phyloP scores from a whole-genome alignment of 2,329 filamentous ascomycete species.

The Parastagonospora avenae region DNA sequence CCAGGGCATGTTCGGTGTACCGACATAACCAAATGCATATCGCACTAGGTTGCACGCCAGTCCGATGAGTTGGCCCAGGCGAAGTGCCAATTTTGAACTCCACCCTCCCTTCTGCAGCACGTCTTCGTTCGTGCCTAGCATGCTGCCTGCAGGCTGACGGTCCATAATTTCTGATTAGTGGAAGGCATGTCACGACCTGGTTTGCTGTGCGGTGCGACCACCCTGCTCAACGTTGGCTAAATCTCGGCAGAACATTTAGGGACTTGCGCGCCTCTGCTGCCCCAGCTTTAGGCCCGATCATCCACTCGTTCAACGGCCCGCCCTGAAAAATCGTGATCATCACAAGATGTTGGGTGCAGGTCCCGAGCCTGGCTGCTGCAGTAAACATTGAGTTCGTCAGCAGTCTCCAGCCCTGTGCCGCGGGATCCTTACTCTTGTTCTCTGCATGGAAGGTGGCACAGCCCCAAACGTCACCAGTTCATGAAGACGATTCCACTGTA shows the following conservation, averaged over 20 bases:
- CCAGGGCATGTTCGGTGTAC: too few species aligned
- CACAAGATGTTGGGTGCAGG: constrained; percentile 2
- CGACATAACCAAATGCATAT: too few species aligned
- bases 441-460: constrained; percentile 1
- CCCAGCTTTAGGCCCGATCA: neutral
- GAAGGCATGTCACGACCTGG: neutral
- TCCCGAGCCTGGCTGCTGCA: neutral
- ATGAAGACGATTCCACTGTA: neutral
- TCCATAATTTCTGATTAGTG: constrained; percentile 9
- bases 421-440: neutral
- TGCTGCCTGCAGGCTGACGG: constrained; percentile 9
- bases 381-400: neutral
- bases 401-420: neutral
- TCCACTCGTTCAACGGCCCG: neutral
- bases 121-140: too few species aligned
- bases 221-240: constrained; percentile 19
- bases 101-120: too few species aligned
- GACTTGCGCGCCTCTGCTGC: constrained; percentile 2
- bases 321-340: neutral
- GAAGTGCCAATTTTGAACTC: too few species aligned
- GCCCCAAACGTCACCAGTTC: neutral
- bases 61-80: too few species aligned
- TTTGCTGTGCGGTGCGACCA: neutral
- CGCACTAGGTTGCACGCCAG: too few species aligned
- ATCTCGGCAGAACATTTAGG: constrained; percentile 22